These are phyloP conservation scores for Haemoproteus tartakovskyi DNA, from an alignment of 169 alveolate genomes.

Conservation along the genomic window DNA sequence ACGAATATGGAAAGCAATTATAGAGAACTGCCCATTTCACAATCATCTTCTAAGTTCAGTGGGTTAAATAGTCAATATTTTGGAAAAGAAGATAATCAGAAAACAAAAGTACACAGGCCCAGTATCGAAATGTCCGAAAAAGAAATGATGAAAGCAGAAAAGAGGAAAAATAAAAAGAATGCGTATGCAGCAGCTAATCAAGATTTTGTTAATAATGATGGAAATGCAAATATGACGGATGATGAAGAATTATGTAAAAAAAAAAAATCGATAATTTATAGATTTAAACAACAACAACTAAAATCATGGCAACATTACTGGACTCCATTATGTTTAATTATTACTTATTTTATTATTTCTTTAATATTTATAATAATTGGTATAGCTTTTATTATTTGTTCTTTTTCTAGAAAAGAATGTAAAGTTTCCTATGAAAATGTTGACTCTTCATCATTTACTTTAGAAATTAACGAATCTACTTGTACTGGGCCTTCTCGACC, in stretches of 20 bases:
- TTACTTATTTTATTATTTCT: conserved; percentile 34
- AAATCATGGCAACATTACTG: conserved; percentile 34
- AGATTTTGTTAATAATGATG: too few relatives aligned
- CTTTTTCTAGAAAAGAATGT: conserved; percentile 56
- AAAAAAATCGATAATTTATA: conserved; percentile 17
- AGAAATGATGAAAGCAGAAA: too few relatives aligned
- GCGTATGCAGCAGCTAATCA: not conserved
- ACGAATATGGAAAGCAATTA: too few relatives aligned
- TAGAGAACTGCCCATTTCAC: too few relatives aligned
- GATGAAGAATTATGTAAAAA: not conserved
- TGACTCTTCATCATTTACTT: not conserved
- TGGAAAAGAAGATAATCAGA: not conserved
- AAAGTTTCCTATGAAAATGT: conserved; percentile 38
- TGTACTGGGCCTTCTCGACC: conserved; percentile 64
- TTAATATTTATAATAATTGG: conserved; percentile 31
- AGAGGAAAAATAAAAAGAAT: not conserved
- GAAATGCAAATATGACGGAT: not conserved
- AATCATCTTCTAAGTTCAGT: too few relatives aligned
- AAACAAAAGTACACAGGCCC: not conserved
- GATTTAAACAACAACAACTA: conserved; percentile 45
- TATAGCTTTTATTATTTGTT: conserved; percentile 24
- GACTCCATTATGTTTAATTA: conserved; percentile 40
- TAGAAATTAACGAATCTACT: conserved; percentile 25
- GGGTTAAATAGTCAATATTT: not conserved
- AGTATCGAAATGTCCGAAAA: not conserved